phyloP scores from a whole-genome alignment of 2,329 filamentous ascomycete genomes.

The Cercospora zeae-maydis region DNA sequence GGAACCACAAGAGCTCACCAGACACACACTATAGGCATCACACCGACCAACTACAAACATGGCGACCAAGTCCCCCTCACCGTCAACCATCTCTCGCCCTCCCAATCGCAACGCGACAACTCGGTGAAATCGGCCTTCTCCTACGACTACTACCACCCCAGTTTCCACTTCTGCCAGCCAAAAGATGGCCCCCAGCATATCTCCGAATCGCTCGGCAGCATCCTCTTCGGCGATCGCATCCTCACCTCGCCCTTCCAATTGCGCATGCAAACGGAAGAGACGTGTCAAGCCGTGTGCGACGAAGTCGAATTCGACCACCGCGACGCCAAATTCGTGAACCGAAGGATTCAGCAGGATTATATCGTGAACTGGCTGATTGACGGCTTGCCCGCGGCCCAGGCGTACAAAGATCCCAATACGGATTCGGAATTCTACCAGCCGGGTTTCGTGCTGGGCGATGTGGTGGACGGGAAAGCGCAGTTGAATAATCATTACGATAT shows the following conservation, averaged over 20 bases:
- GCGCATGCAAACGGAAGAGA: slow-evolving; percentile 80
- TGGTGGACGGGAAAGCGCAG: slow-evolving; percentile 54
- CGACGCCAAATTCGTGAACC: slow-evolving; percentile 75
- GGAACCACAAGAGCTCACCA: not conserved
- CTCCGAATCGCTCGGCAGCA: slow-evolving; percentile 88
- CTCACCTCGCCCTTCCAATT: slow-evolving; percentile 93
- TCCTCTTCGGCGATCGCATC: slow-evolving; percentile 94
- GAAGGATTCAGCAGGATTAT: slow-evolving; percentile 77
- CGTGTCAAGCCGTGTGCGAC: slow-evolving; percentile 76
- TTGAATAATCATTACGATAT: slow-evolving; percentile 98
- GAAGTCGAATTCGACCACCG: slow-evolving; percentile 62
- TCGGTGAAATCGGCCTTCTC: slow-evolving; percentile 89
- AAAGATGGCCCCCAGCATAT: slow-evolving; percentile 72
- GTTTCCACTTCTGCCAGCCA: slow-evolving; percentile 84
- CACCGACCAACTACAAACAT: slow-evolving; percentile 82
- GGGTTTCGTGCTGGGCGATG: slow-evolving; percentile 70
- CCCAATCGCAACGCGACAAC: slow-evolving; percentile 70
- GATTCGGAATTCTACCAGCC: slow-evolving; percentile 82
- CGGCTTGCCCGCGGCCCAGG: slow-evolving; percentile 84
- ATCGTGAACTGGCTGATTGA: slow-evolving; percentile 96
- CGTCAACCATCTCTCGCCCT: slow-evolving; percentile 89
- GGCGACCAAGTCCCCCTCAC: slow-evolving; percentile 79
- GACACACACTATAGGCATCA: slow-evolving; percentile 51
- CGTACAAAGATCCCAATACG: slow-evolving; percentile 71
- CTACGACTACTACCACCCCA: slow-evolving; percentile 90